A percentile compares a stretch with the other conserved stretches of the same genome.
Evolutionary conservation across 805 yeast genomes (phyloP).

Genomic region (Suhomyces canberraensis): DNA sequence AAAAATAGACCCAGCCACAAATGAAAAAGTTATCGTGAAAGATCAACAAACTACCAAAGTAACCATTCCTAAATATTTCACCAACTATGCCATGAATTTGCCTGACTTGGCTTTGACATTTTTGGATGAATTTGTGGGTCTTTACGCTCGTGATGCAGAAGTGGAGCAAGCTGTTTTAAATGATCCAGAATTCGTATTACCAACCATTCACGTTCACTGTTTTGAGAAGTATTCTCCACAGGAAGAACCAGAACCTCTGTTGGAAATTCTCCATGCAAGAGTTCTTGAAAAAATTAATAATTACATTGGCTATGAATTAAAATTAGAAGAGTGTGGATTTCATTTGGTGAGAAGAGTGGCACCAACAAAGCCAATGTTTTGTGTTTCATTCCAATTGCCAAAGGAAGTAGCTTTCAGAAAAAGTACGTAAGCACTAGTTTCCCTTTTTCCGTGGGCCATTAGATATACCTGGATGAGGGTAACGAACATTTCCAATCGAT

Average conservation of each 20-base stretch:
- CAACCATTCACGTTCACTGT: slow-evolving; percentile 83
- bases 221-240: slow-evolving; percentile 83
- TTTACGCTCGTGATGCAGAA: slow-evolving; percentile 47
- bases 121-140: slow-evolving; percentile 71
- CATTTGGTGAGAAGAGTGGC: slow-evolving; percentile 93
- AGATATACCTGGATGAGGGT: no score
- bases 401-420: slow-evolving; percentile 55
- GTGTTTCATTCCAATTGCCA: slow-evolving; percentile 77
- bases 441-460: no score
- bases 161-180: slow-evolving; percentile 30
- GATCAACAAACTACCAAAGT: slow-evolving; percentile 18
- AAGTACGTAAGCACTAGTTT: no score
- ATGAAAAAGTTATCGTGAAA: slow-evolving; percentile 13
- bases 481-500: no score
- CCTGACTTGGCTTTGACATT: slow-evolving; percentile 92
- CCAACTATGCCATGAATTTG: slow-evolving; percentile 89
- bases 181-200: slow-evolving; percentile 54
- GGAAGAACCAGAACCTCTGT: slow-evolving; percentile 62
- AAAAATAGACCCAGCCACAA: slow-evolving; percentile 34
- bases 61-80: slow-evolving; percentile 51
- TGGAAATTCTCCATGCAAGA: slow-evolving; percentile 65
- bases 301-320: slow-evolving; percentile 45
- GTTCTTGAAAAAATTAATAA: slow-evolving; percentile 51
- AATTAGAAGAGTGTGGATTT: slow-evolving; percentile 51
- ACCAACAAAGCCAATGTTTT: slow-evolving; percentile 95